Percentiles rank a stretch among this genome's conserved stretches.
phyloP scores from a whole-genome alignment of 2,329 filamentous ascomycete genomes.

The Geoglossum cookeanum region DNA sequence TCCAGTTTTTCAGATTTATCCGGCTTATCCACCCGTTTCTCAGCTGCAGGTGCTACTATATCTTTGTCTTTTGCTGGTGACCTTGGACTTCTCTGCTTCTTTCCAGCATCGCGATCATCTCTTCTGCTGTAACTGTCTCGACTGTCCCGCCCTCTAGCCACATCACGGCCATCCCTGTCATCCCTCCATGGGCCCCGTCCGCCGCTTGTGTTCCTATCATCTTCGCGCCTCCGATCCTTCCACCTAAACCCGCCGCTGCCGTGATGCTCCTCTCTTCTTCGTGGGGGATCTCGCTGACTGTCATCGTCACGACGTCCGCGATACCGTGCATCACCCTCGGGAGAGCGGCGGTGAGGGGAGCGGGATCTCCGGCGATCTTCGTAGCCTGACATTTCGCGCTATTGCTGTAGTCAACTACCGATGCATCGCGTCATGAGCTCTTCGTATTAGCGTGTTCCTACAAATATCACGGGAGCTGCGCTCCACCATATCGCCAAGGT shows the following conservation, averaged over 20 bases:
- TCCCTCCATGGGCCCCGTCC: conserved; percentile 16
- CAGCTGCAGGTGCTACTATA: background rate
- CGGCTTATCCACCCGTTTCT: background rate
- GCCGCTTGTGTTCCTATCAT: conserved; percentile 23
- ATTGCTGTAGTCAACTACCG: background rate
- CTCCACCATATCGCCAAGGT: too few relatives aligned
- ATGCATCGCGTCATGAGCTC: too few relatives aligned
- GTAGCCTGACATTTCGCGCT: background rate
- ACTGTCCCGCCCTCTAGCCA: conserved; percentile 33
- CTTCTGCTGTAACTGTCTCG: conserved; percentile 19
- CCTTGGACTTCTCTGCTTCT: background rate
- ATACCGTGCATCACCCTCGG: background rate
- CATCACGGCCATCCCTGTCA: conserved; percentile 27
- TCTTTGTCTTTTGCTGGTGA: background rate
- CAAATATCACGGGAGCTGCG: too few relatives aligned
- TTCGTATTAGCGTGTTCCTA: too few relatives aligned
- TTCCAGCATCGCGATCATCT: background rate
- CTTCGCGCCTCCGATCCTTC: conserved; percentile 28
- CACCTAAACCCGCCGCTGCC: conserved; percentile 29
- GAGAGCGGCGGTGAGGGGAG: background rate
- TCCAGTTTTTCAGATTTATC: background rate
- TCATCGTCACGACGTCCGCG: background rate
- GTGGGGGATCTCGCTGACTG: background rate
- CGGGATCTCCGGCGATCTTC: background rate
- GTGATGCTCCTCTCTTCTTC: background rate